phyloP scores from a whole-genome alignment of 2,329 filamentous ascomycete species.

The Cladosporium sp. region DNA sequence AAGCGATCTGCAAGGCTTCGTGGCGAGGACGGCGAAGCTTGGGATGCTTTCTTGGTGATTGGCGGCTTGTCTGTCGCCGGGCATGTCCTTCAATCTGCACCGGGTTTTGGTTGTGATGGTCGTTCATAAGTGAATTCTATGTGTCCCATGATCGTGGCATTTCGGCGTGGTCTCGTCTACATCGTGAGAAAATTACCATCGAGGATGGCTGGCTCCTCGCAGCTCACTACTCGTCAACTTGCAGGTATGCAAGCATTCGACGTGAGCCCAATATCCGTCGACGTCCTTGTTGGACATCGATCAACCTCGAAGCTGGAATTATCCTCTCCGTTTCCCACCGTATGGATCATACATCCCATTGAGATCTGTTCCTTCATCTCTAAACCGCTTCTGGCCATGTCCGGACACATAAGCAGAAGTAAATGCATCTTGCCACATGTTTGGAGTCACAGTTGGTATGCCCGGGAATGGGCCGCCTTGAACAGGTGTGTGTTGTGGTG shows the following conservation, averaged over 20 bases:
- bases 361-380: constrained; percentile 37
- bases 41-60: constrained; percentile 13
- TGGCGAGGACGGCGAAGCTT: constrained; percentile 13
- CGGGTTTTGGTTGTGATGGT: background rate
- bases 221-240: background rate
- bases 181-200: background rate
- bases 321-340: constrained; percentile 26
- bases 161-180: background rate
- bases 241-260: background rate
- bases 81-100: background rate
- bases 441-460: constrained; percentile 45
- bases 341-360: constrained; percentile 12
- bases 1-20: constrained; percentile 15
- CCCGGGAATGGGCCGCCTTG: background rate
- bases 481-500: background rate
- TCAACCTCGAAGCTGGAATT: background rate
- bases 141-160: background rate
- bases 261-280: background rate
- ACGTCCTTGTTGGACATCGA: background rate
- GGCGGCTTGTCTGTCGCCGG: constrained; percentile 12
- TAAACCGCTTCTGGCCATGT: constrained; percentile 46
- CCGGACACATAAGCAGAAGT: constrained; percentile 38
- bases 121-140: background rate
- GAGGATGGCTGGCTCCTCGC: background rate
- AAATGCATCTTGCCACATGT: constrained; percentile 54